phyloP scores from a whole-genome alignment of 2,329 filamentous ascomycete species.

The Penicillium hesseltinei region DNA sequence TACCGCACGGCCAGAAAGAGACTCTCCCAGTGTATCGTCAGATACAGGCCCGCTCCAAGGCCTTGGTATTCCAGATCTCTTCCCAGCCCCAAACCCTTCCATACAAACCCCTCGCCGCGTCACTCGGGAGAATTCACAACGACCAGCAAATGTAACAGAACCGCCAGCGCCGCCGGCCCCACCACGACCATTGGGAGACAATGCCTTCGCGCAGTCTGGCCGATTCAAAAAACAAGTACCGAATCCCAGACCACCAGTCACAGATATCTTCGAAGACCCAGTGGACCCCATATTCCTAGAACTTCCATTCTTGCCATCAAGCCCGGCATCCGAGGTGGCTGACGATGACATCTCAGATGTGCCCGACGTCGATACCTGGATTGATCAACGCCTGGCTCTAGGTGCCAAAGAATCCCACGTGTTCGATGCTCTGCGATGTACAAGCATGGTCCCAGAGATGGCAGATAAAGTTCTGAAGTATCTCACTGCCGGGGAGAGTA shows the following conservation, averaged over 20 bases:
- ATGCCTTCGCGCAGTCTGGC: constrained; percentile 5
- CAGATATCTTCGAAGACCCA: constrained; percentile 1
- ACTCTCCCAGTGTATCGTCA: background rate
- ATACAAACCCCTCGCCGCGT: background rate
- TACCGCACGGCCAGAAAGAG: background rate
- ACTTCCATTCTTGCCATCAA: constrained; percentile 31
- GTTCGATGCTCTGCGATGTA: constrained; percentile 37
- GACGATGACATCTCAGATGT: constrained; percentile 18
- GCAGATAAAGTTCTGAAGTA: constrained; percentile 38
- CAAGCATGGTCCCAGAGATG: constrained; percentile 41
- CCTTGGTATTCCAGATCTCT: background rate
- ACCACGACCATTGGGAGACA: constrained; percentile 4
- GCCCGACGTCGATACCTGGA: constrained; percentile 40
- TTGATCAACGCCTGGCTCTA: constrained; percentile 33
- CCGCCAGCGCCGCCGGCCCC: background rate
- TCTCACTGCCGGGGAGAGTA: constrained; percentile 30
- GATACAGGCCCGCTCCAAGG: background rate
- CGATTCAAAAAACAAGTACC: constrained; percentile 1
- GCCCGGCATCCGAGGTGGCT: constrained; percentile 19
- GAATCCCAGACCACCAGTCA: constrained; percentile 1
- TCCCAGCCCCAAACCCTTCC: background rate
- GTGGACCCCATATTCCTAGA: constrained; percentile 28
- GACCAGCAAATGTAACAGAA: background rate
- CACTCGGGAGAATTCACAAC: background rate
- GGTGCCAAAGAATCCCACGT: constrained; percentile 33